Conservation (phyloP, 2,329 filamentous ascomycete genomes). For the Cryphonectria parasitica region DNA sequence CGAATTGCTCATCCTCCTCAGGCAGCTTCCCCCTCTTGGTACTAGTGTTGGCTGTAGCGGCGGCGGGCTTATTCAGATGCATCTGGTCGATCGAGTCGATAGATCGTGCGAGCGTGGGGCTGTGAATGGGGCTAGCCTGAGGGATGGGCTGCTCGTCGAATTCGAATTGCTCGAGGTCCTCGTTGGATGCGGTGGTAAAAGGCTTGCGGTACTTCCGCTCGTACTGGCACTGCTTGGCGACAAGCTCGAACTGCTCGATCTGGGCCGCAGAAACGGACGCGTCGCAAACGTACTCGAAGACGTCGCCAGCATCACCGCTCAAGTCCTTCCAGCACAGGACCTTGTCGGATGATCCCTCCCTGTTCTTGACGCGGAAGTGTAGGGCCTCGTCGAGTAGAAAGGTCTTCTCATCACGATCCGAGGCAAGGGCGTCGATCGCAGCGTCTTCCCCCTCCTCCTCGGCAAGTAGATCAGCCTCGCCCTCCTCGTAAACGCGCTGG, state of each 20-base stretch:
- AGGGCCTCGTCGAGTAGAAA: slow-evolving; percentile 93
- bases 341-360: slow-evolving; percentile 74
- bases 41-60: slow-evolving; percentile 47
- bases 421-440: slow-evolving; percentile 71
- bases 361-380: slow-evolving; percentile 81
- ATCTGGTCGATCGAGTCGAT: slow-evolving; percentile 63
- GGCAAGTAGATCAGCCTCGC: slow-evolving; percentile 87
- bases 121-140: slow-evolving; percentile 65
- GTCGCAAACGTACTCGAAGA: slow-evolving; percentile 99
- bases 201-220: slow-evolving; percentile 89
- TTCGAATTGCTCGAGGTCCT: slow-evolving; percentile 80
- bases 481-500: slow-evolving; percentile 95
- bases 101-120: slow-evolving; percentile 58
- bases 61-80: slow-evolving; percentile 49
- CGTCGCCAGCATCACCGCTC: slow-evolving; percentile 88
- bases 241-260: slow-evolving; percentile 78
- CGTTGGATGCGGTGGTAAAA: slow-evolving; percentile 77
- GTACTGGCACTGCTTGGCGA: slow-evolving; percentile 93
- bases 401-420: slow-evolving; percentile 94
- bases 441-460: slow-evolving; percentile 88
- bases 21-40: slow-evolving; percentile 46
- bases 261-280: slow-evolving; percentile 68
- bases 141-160: slow-evolving; percentile 72
- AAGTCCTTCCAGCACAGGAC: slow-evolving; percentile 94
- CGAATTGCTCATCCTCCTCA: slow-evolving; percentile 32